Evolutionary conservation across 257 asterid species (phyloP).

Genomic region (Nemophila menziesii): DNA sequence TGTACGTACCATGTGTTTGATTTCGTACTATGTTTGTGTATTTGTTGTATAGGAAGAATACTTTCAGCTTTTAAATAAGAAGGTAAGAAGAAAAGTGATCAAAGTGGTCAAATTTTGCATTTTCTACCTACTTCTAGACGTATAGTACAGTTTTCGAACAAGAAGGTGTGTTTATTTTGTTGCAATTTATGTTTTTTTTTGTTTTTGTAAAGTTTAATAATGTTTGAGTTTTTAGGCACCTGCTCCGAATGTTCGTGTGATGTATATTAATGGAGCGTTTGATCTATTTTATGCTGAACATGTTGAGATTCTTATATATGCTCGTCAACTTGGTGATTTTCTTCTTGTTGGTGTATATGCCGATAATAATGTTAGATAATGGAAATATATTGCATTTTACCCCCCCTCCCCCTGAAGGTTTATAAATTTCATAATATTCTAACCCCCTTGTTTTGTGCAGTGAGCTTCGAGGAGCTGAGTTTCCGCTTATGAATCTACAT

Average conservation of each 20-base stretch:
- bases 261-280: constrained; percentile 93
- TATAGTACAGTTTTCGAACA: constrained; percentile 87
- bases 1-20: no score
- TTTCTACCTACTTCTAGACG: constrained; percentile 92
- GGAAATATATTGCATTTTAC: constrained; percentile 2
- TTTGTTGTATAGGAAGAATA: constrained; percentile 53
- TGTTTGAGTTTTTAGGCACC: constrained; percentile 49
- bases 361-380: constrained; percentile 71
- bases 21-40: neutral
- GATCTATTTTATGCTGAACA: constrained; percentile 98
- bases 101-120: constrained; percentile 49
- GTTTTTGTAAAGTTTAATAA: constrained; percentile 7
- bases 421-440: neutral
- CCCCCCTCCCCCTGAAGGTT: no score
- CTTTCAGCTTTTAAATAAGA: constrained; percentile 42
- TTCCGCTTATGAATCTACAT: constrained; percentile 82
- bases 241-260: constrained; percentile 80
- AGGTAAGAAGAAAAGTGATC: constrained; percentile 18
- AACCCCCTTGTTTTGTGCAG: constrained; percentile 26
- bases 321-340: constrained; percentile 83
- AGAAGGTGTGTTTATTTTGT: constrained; percentile 40
- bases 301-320: constrained; percentile 83
- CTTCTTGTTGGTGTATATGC: constrained; percentile 84
- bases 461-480: constrained; percentile 59
- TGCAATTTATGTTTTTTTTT: constrained; percentile 1